Evolutionary conservation across 1,284 basidiomycete genomes (phyloP).

Genomic region (Peniophora sp.): DNA sequence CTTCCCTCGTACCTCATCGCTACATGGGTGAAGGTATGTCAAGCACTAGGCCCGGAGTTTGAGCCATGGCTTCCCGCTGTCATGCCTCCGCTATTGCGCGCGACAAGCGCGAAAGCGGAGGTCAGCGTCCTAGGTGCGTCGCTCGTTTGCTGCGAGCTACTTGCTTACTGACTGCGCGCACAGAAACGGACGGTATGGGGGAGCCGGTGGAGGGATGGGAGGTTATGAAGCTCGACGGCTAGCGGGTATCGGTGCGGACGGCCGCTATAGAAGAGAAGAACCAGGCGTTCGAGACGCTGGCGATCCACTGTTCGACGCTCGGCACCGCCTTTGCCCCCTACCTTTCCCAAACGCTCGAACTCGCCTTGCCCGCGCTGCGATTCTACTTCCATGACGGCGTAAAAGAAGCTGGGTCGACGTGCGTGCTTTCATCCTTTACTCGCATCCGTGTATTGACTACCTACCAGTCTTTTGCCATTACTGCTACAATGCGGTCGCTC

Average conservation of each 20-base stretch:
- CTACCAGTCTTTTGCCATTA: slow-evolving; percentile 61
- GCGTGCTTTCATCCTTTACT: slow-evolving; percentile 17
- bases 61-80: slow-evolving; percentile 78
- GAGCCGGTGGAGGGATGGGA: slow-evolving; percentile 70
- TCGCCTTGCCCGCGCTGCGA: slow-evolving; percentile 61
- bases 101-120: slow-evolving; percentile 74
- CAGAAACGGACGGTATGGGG: slow-evolving; percentile 46
- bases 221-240: slow-evolving; percentile 67
- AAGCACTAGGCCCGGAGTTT: slow-evolving; percentile 73
- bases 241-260: slow-evolving; percentile 69
- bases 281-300: slow-evolving; percentile 77
- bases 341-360: slow-evolving; percentile 59
- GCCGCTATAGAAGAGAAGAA: slow-evolving; percentile 82
- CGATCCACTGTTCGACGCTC: slow-evolving; percentile 72
- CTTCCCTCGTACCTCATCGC: slow-evolving; percentile 63
- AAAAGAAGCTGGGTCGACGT: slow-evolving; percentile 71
- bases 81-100: slow-evolving; percentile 69
- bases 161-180: not conserved
- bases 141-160: not conserved
- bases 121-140: slow-evolving; percentile 63
- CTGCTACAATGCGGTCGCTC: slow-evolving; percentile 65
- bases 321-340: slow-evolving; percentile 67
- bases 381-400: slow-evolving; percentile 83
- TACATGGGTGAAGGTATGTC: slow-evolving; percentile 80
- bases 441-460: not conserved